Conservation (phyloP, 106 monocot genomes). For the Acanthochlamys bracteata region DNA sequence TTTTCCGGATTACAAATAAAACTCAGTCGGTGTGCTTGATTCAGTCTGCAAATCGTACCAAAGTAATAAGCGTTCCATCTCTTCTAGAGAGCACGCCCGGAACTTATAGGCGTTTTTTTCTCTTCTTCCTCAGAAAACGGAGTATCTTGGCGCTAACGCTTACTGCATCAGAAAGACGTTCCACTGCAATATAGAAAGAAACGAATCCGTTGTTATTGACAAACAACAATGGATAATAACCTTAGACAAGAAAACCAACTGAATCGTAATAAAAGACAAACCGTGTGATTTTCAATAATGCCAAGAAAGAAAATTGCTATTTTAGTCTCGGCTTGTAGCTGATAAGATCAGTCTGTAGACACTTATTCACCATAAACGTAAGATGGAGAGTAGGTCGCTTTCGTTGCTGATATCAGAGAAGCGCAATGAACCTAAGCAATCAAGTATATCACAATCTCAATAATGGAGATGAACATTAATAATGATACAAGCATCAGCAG, state of each 20-base stretch:
- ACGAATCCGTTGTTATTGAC: too few species aligned
- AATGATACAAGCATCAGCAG: not conserved
- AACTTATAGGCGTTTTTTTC: not conserved
- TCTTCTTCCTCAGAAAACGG: not conserved
- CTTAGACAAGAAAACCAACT: not conserved
- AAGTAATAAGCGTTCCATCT: too few species aligned
- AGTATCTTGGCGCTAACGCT: slow-evolving; percentile 3
- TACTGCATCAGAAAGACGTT: slow-evolving; percentile 1
- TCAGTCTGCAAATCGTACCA: too few species aligned
- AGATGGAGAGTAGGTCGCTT: not conserved
- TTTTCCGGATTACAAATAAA: too few species aligned
- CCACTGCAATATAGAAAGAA: not conserved
- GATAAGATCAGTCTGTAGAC: not conserved
- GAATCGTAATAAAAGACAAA: not conserved
- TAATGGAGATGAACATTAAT: not conserved
- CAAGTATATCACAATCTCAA: slow-evolving; percentile 1
- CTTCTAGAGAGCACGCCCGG: too few species aligned
- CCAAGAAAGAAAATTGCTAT: not conserved
- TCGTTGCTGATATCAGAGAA: not conserved
- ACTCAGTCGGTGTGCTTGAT: too few species aligned
- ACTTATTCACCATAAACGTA: not conserved
- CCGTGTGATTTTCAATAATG: not conserved
- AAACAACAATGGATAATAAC: too few species aligned
- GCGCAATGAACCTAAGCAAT: not conserved
- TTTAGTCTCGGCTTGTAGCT: not conserved